Base-by-base conservation (phyloP, 352 stramenopile species). In the Achlya hypogyna region DNA sequence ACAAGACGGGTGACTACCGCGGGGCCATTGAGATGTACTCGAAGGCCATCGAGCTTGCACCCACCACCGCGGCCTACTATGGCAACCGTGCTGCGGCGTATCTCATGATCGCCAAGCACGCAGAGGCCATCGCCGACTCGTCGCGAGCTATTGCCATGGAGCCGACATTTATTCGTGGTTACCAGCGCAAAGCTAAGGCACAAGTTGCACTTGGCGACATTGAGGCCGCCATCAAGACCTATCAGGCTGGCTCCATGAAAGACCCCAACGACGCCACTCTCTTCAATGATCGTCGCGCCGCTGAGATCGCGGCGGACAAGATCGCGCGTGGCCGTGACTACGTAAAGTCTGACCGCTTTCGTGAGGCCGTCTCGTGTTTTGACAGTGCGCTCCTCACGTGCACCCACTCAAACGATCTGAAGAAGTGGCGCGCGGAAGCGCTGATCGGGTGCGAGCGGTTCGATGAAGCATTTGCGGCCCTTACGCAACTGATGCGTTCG, bases 1-100 rank as follows among this genome's bases (percentile, higher is more conserved):
- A 97, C 80, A 96, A 95, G 75, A 84, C 85, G 64, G 84, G 85
- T 67, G 84, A 97, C 70, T 98, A 98, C 72, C 74, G 81, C 51
- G 82, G 74, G 65, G 91, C 91, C 53, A 93, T 97, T 63, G 81
- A 88, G 52, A 83, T 88, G 71, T 98, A 97, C 77, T 88, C 87
- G 69, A 83, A 93, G 73, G 89, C 91, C 31, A 97, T 97, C 72
- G 87, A 92, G 54, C 72, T 83, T 34, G 87, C 86, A 60, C 86
- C 87, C 42, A 91, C 85, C 12, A 75, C 88, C 71, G 84, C 93
- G 43, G 77, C 85, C 29, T 95, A 90, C 70, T 97, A 97, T 63
- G 89, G 82, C 59, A 97, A 97, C 73, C 84, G 91, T 51, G 88
- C 91, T 16, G 91, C 91, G 31, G 91, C 91, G 28, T 87, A 78